A percentile compares a stretch with the other conserved stretches of the same genome.
Conservation (phyloP, 1,284 basidiomycete species). For the Tilletiaria anomala region DNA sequence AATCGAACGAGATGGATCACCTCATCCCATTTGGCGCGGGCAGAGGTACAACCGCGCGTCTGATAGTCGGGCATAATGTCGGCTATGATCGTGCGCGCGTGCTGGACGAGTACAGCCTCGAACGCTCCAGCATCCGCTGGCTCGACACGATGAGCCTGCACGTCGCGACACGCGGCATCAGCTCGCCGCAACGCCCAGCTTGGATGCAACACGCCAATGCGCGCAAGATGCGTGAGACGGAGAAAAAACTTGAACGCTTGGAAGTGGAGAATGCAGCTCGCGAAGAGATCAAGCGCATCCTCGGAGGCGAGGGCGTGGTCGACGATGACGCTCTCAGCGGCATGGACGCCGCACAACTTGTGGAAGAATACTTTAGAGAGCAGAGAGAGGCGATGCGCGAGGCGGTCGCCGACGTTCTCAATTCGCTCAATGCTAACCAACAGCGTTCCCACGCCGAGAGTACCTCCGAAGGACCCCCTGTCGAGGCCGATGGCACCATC, state of each 20-base stretch:
- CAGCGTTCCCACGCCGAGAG: too few species aligned
- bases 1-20: constrained; percentile 51
- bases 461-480: too few species aligned
- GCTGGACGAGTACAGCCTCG: constrained; percentile 66
- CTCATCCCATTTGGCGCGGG: constrained; percentile 56
- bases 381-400: too few species aligned
- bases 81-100: constrained; percentile 81
- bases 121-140: constrained; percentile 61
- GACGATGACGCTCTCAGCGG: too few species aligned
- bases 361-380: too few species aligned
- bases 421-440: too few species aligned
- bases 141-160: constrained; percentile 92
- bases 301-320: constrained; percentile 42
- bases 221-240: constrained; percentile 43
- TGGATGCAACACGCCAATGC: constrained; percentile 71
- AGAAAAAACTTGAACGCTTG: constrained; percentile 41
- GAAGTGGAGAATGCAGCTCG: constrained; percentile 35
- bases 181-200: constrained; percentile 79
- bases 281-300: constrained; percentile 32
- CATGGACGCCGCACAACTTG: constrained; percentile 28
- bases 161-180: constrained; percentile 84
- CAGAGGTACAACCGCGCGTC: constrained; percentile 42
- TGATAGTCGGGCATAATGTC: constrained; percentile 87
- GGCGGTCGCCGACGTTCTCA: too few species aligned
- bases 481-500: too few species aligned